phyloP scores from a whole-genome alignment of 345 rosid genomes.

The Euphorbia lathyris region DNA sequence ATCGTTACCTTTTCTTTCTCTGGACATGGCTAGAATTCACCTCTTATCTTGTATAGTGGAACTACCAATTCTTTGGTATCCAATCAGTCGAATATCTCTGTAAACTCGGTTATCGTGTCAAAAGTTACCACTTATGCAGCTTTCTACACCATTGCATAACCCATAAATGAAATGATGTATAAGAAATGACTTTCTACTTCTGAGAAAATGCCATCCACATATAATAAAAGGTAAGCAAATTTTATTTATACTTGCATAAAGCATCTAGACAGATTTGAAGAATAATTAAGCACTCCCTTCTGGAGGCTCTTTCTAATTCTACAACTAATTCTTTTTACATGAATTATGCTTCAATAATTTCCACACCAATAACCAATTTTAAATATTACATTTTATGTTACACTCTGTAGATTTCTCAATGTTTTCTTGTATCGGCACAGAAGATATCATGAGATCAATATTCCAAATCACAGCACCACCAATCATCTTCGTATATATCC shows the following conservation, averaged over 20 bases:
- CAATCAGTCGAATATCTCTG: no score
- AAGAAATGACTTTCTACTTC: no score
- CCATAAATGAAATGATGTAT: no score
- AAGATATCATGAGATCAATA: neutral
- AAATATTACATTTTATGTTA: constrained; percentile 27
- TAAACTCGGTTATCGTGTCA: no score
- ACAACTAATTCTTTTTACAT: constrained; percentile 16
- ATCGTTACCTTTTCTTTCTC: no score
- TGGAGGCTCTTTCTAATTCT: constrained; percentile 19
- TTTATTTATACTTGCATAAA: constrained; percentile 21
- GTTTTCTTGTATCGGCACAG: constrained; percentile 1
- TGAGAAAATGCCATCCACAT: neutral
- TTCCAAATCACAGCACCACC: neutral
- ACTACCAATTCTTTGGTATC: no score
- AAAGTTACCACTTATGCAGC: no score
- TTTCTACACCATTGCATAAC: no score
- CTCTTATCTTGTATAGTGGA: no score
- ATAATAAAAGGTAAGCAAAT: neutral
- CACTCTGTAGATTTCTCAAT: constrained; percentile 1
- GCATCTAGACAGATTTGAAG: neutral
- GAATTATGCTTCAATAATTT: constrained; percentile 4
- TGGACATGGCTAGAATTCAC: no score
- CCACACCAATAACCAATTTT: constrained; percentile 8
- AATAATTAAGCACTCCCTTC: constrained; percentile 15
- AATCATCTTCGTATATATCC: constrained; percentile 8